These are phyloP conservation scores for Gracilariopsis chorda DNA, from an alignment of 23 red algal species.

Conservation along the genomic window DNA sequence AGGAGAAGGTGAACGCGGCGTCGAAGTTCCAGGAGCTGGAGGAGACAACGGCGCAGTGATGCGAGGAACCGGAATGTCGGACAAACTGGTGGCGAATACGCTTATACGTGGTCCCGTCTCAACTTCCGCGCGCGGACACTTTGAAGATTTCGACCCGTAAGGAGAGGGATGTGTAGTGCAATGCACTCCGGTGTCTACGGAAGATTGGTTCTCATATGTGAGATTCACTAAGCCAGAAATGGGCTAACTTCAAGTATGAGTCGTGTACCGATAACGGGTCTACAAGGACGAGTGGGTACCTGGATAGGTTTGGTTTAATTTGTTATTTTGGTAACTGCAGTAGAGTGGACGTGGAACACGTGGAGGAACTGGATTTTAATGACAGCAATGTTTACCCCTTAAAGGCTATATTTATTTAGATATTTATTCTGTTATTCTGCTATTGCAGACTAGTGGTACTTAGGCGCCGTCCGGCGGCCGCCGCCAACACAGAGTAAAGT, in stretches of 20 bases:
- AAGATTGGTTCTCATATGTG: not conserved
- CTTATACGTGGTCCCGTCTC: too few species aligned
- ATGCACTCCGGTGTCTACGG: not conserved
- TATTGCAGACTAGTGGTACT: not conserved
- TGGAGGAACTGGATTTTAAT: not conserved
- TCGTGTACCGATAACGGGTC: not conserved
- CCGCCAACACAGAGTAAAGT: not conserved
- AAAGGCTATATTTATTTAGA: not conserved
- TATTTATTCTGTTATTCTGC: not conserved
- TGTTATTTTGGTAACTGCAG: not conserved
- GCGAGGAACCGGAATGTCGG: too few species aligned
- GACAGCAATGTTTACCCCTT: not conserved
- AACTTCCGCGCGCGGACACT: not conserved
- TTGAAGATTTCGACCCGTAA: not conserved
- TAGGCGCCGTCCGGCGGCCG: not conserved
- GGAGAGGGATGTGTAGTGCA: not conserved
- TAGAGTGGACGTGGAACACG: not conserved
- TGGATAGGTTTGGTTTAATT: not conserved
- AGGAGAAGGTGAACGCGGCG: too few species aligned
- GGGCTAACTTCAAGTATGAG: not conserved
- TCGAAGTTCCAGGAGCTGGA: too few species aligned
- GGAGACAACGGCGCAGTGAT: too few species aligned
- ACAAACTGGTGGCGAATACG: too few species aligned
- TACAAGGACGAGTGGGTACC: not conserved
- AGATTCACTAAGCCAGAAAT: not conserved